Evolutionary conservation across 768 basidiomycete species (phyloP).

Genomic region (Coprinopsis sp.): DNA sequence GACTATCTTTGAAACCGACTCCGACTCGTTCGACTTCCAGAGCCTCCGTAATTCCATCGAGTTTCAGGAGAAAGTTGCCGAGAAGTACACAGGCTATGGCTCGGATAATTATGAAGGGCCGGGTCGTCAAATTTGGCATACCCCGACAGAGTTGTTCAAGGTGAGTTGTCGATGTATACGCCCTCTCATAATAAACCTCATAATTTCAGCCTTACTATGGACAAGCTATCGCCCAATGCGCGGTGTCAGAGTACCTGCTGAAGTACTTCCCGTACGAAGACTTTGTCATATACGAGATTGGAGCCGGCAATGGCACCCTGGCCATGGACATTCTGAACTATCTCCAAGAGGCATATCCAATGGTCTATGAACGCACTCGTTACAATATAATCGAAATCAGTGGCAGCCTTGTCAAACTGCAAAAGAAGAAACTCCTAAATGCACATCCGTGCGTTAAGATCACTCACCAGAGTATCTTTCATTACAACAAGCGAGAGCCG

Average conservation of each 20-base stretch:
- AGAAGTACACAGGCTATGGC: constrained; percentile 70
- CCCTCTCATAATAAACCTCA: constrained; percentile 9
- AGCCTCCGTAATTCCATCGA: constrained; percentile 61
- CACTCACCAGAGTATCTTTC: constrained; percentile 77
- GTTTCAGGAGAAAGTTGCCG: constrained; percentile 80
- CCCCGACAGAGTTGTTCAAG: constrained; percentile 96
- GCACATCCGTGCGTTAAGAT: constrained; percentile 67
- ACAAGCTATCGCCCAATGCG: constrained; percentile 81
- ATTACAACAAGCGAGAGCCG: constrained; percentile 69
- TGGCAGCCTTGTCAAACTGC: constrained; percentile 65
- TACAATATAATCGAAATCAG: constrained; percentile 97
- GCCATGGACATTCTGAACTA: constrained; percentile 85
- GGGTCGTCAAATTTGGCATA: constrained; percentile 95
- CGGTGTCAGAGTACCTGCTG: constrained; percentile 87
- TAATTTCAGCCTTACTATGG: constrained; percentile 84
- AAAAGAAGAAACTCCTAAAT: constrained; percentile 58
- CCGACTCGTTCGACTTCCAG: constrained; percentile 62
- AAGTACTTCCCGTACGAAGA: constrained; percentile 97
- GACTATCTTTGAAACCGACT: constrained; percentile 73
- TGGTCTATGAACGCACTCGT: constrained; percentile 87
- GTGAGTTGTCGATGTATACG: constrained; percentile 37
- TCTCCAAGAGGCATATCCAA: constrained; percentile 72
- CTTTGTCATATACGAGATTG: constrained; percentile 94
- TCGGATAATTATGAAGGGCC: constrained; percentile 57
- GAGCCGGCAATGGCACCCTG: constrained; percentile 95